Conservation (phyloP, 345 rosid genomes). For the Syzygium grande region DNA sequence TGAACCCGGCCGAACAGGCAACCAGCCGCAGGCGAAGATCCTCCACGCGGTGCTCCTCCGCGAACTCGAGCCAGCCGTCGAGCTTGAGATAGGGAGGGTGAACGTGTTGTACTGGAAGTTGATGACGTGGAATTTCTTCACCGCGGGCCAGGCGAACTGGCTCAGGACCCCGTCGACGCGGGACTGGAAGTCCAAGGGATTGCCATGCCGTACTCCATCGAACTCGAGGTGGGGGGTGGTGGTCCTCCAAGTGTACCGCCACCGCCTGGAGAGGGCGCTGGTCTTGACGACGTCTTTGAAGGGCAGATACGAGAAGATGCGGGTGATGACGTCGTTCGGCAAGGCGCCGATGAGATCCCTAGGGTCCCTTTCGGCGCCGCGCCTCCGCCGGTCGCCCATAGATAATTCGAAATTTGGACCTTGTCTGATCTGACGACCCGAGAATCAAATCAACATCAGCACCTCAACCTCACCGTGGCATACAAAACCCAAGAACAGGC, state of each 20-base stretch:
- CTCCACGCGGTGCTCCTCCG: background rate
- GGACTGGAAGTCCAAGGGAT: background rate
- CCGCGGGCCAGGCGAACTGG: background rate
- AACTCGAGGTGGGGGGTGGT: too few species aligned
- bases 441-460: too few species aligned
- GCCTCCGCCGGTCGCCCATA: too few species aligned
- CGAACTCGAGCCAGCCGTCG: background rate
- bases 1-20: background rate
- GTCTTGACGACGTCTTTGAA: background rate
- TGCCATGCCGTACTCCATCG: too few species aligned
- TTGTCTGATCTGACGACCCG: too few species aligned
- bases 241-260: background rate
- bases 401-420: too few species aligned
- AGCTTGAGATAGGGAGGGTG: background rate
- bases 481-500: too few species aligned
- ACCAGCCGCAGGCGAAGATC: background rate
- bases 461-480: too few species aligned
- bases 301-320: too few species aligned
- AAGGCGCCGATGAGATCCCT: too few species aligned
- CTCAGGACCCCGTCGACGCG: background rate
- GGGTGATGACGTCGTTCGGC: too few species aligned
- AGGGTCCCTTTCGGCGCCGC: too few species aligned
- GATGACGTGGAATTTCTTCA: background rate
- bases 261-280: background rate
- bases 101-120: background rate